phyloP scores from a whole-genome alignment of 2,329 filamentous ascomycete genomes.

The Nothophaeocryptopus gaeumannii region DNA sequence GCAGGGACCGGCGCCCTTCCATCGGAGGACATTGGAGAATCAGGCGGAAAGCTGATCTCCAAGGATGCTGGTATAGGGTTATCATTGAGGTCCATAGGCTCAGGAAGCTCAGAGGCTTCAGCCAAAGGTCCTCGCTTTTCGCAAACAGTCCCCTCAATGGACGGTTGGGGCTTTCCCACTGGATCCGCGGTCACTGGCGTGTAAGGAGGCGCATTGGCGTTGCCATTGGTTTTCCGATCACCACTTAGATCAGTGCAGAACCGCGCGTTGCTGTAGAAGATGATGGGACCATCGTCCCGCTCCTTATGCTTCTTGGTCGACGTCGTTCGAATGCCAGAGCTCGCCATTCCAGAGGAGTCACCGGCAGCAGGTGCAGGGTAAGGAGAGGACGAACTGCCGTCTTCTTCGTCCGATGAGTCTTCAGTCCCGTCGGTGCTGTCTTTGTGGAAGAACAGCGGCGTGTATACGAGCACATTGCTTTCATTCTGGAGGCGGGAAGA shows the following conservation, averaged over 20 bases:
- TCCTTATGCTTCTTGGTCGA: conserved; percentile 46
- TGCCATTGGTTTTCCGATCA: conserved; percentile 44
- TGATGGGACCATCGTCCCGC: conserved; percentile 68
- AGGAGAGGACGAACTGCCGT: conserved; percentile 36
- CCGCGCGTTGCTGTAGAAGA: conserved; percentile 75
- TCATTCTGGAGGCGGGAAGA: conserved; percentile 16
- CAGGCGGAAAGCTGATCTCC: conserved; percentile 39
- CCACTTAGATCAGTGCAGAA: conserved; percentile 80
- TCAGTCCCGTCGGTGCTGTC: conserved; percentile 42
- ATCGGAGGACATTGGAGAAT: conserved; percentile 24
- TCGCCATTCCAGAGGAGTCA: conserved; percentile 42
- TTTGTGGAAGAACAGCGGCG: conserved; percentile 49
- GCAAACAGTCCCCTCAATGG: conserved; percentile 3
- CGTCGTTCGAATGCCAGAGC: conserved; percentile 47
- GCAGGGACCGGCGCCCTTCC: conserved; percentile 19
- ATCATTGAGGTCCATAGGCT: conserved; percentile 37
- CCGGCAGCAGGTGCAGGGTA: conserved; percentile 28
- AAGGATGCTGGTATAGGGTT: conserved; percentile 35
- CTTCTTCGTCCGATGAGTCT: conserved; percentile 35
- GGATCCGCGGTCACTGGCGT: conserved; percentile 17
- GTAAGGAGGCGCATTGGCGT: conserved; percentile 24
- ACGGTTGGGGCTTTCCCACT: conserved; percentile 15
- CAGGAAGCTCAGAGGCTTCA: conserved; percentile 28
- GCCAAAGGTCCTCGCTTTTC: conserved; percentile 36
- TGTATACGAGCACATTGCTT: conserved; percentile 43